Evolutionary conservation across 73 alveolate species (phyloP).

Genomic region (Tetrahymena borealis): DNA sequence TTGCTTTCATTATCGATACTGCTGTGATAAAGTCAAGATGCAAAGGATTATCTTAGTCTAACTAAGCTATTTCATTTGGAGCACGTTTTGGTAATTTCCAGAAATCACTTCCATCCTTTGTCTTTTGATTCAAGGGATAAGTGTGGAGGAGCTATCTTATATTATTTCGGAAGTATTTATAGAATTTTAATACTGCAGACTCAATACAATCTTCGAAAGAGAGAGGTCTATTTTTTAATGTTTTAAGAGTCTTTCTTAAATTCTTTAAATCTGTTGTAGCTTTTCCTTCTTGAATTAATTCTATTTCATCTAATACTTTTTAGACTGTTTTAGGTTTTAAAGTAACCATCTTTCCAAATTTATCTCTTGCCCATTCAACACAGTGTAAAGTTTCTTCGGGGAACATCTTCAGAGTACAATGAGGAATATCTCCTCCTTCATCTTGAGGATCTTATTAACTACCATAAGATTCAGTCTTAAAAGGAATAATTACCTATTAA

Average conservation of each 20-base stretch:
- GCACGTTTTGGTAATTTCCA: slow-evolving; percentile 95
- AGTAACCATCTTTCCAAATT: slow-evolving; percentile 74
- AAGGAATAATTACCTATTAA: slow-evolving; percentile 87
- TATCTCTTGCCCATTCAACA: slow-evolving; percentile 95
- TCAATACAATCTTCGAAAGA: slow-evolving; percentile 71
- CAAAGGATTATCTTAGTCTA: slow-evolving; percentile 6
- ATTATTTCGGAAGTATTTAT: slow-evolving; percentile 55
- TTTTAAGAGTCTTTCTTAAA: slow-evolving; percentile 60
- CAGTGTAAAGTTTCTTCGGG: slow-evolving; percentile 94
- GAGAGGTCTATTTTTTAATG: slow-evolving; percentile 67
- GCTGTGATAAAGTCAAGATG: background rate
- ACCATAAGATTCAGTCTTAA: slow-evolving; percentile 87
- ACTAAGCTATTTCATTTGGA: slow-evolving; percentile 47
- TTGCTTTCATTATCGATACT: background rate
- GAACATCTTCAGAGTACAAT: slow-evolving; percentile 94
- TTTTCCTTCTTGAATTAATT: background rate
- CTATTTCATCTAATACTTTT: slow-evolving; percentile 18
- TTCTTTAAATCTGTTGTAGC: slow-evolving; percentile 53
- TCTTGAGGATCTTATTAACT: slow-evolving; percentile 81
- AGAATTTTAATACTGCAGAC: slow-evolving; percentile 63
- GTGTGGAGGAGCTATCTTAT: slow-evolving; percentile 61
- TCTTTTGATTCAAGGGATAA: slow-evolving; percentile 86
- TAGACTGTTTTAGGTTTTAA: slow-evolving; percentile 47
- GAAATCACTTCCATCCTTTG: slow-evolving; percentile 86
- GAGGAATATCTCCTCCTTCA: slow-evolving; percentile 88